Evolutionary conservation across 2,329 filamentous ascomycete genomes (phyloP).

Genomic region (Trichoderma arundinaceum): DNA sequence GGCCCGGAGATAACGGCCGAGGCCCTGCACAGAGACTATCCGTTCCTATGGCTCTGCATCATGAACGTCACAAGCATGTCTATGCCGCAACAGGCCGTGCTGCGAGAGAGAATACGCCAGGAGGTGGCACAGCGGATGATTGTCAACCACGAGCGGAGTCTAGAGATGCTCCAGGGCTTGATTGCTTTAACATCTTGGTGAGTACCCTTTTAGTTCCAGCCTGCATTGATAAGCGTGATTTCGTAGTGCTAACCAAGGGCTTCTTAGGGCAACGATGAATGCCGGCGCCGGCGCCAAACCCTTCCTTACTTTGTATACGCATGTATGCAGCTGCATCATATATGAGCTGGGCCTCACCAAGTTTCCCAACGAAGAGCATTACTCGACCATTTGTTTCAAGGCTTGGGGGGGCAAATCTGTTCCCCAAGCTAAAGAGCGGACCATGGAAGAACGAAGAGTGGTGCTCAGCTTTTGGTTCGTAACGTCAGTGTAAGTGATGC

Average conservation of each 20-base stretch:
- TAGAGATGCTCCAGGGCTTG: slow-evolving; percentile 60
- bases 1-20: slow-evolving; percentile 46
- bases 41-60: slow-evolving; percentile 59
- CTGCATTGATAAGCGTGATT: neutral
- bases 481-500: slow-evolving; percentile 44
- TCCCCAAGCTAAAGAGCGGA: slow-evolving; percentile 44
- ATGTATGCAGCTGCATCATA: slow-evolving; percentile 51
- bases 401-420: slow-evolving; percentile 40
- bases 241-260: slow-evolving; percentile 1
- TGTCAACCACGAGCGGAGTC: slow-evolving; percentile 53
- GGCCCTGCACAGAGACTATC: slow-evolving; percentile 48
- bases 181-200: slow-evolving; percentile 53
- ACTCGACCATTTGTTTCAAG: slow-evolving; percentile 46
- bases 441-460: slow-evolving; percentile 57
- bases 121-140: slow-evolving; percentile 55
- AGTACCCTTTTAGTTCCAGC: slow-evolving; percentile 33
- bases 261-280: slow-evolving; percentile 47
- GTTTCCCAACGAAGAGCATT: slow-evolving; percentile 45
- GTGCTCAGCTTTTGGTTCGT: slow-evolving; percentile 54
- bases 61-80: slow-evolving; percentile 53
- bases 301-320: slow-evolving; percentile 51
- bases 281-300: slow-evolving; percentile 48
- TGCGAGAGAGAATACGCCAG: slow-evolving; percentile 51
- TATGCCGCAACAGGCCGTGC: slow-evolving; percentile 46
- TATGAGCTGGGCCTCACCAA: slow-evolving; percentile 55